Conservation (phyloP, 176 grass and related monocot species). For the Rhynchospora pubera region DNA sequence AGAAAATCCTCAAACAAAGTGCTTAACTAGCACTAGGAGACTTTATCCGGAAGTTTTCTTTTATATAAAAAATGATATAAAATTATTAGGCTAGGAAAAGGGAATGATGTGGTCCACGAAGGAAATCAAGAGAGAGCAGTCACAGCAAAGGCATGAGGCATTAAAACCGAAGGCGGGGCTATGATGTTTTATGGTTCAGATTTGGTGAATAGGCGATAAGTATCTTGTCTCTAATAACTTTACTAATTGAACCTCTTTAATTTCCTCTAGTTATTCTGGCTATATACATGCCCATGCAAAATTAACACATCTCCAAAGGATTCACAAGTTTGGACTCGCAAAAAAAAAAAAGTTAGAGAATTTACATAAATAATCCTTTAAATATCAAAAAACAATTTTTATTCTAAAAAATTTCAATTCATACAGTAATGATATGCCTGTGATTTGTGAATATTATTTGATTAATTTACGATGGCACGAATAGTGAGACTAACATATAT, state of each 20-base stretch:
- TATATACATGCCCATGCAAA: background rate
- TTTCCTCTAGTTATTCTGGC: background rate
- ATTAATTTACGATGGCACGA: too few relatives aligned
- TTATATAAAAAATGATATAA: background rate
- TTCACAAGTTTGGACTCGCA: background rate
- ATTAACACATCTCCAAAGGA: background rate
- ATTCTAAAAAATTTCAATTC: too few relatives aligned
- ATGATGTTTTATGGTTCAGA: slow-evolving; percentile 13
- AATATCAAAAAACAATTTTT: too few relatives aligned
- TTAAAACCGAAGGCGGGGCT: background rate
- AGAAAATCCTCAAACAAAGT: background rate
- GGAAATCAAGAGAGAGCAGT: background rate
- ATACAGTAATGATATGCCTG: too few relatives aligned
- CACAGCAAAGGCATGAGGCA: slow-evolving; percentile 12
- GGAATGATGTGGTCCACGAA: background rate
- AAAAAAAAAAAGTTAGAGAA: too few relatives aligned
- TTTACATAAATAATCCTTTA: too few relatives aligned
- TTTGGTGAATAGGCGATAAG: background rate
- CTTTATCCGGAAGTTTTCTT: background rate
- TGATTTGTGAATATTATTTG: too few relatives aligned
- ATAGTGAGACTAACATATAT: too few relatives aligned
- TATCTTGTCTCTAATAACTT: background rate
- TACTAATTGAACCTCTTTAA: background rate
- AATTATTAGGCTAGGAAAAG: background rate
- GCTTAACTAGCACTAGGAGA: background rate